These are phyloP conservation scores for Leucaena leucocephala DNA, from an alignment of 306 rosid species.

Conservation along the genomic window DNA sequence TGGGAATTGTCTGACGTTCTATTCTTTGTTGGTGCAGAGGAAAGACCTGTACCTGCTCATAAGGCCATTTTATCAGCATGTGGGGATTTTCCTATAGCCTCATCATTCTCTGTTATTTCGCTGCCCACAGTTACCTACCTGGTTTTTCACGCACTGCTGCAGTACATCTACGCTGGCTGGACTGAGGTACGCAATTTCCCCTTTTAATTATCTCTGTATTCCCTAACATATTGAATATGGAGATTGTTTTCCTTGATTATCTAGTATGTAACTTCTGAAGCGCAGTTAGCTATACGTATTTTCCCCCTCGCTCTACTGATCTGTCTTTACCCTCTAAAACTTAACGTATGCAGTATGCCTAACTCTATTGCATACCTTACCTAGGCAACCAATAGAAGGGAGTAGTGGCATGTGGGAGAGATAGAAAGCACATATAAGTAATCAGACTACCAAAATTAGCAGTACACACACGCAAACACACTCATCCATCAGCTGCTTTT, in stretches of 20 bases:
- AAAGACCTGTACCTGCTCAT: slow-evolving; percentile 87
- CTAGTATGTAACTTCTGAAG: background rate
- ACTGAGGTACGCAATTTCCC: slow-evolving; percentile 56
- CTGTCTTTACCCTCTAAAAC: background rate
- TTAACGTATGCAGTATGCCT: background rate
- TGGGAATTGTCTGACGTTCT: slow-evolving; percentile 82
- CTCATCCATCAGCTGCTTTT: background rate
- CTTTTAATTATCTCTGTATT: slow-evolving; percentile 1
- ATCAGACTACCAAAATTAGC: background rate
- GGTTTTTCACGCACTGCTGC: slow-evolving; percentile 76
- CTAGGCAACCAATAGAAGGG: background rate
- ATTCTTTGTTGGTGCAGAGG: slow-evolving; percentile 63
- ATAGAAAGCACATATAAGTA: background rate
- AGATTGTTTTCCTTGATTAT: slow-evolving; percentile 1
- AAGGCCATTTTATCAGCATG: slow-evolving; percentile 75
- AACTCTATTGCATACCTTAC: background rate
- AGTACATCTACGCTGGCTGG: slow-evolving; percentile 81
- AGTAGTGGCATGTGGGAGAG: background rate
- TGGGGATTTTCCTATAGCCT: slow-evolving; percentile 62
- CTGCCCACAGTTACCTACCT: slow-evolving; percentile 57
- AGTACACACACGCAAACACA: background rate
- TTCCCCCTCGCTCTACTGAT: background rate
- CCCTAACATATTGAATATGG: background rate
- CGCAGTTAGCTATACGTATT: background rate
- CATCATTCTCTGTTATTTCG: slow-evolving; percentile 55